A percentile compares a stretch with the other conserved stretches of the same genome.
phyloP scores from a whole-genome alignment of 1,284 basidiomycete genomes.

The Hypsizygus ulmarius region DNA sequence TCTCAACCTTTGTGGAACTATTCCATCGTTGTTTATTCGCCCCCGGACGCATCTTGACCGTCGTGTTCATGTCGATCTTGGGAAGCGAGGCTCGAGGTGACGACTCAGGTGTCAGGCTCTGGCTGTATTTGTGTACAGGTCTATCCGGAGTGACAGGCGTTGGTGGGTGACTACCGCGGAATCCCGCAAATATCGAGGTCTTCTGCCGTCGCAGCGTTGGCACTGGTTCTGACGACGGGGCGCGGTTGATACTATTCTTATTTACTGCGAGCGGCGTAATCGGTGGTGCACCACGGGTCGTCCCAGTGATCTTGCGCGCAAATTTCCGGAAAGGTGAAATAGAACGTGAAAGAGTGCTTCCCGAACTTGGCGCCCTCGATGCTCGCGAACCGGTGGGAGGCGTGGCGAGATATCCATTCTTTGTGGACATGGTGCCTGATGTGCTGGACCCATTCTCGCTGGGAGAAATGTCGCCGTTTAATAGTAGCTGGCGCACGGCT shows the following conservation, averaged over 20 bases:
- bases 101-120: constrained; percentile 67
- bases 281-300: constrained; percentile 33
- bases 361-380: constrained; percentile 44
- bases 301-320: constrained; percentile 61
- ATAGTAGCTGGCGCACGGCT: constrained; percentile 58
- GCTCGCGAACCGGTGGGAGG: constrained; percentile 50
- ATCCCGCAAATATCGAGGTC: constrained; percentile 53
- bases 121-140: constrained; percentile 62
- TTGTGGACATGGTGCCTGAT: constrained; percentile 49
- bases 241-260: constrained; percentile 37
- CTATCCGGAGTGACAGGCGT: constrained; percentile 55
- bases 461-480: constrained; percentile 48
- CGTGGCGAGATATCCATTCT: constrained; percentile 61
- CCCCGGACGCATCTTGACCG: constrained; percentile 40
- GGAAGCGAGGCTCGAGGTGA: constrained; percentile 40
- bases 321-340: constrained; percentile 77
- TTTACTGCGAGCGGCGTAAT: constrained; percentile 49
- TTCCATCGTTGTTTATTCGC: constrained; percentile 64
- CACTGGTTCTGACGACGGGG: constrained; percentile 54
- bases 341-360: constrained; percentile 62
- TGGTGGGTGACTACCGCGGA: constrained; percentile 40
- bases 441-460: constrained; percentile 70
- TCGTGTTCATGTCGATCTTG: constrained; percentile 38
- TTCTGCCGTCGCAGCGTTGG: constrained; percentile 52
- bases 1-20: constrained; percentile 67